Evolutionary conservation across 106 monocot species (phyloP), one percentile per base, ranked within the genome.

Genomic region (Alisma plantagoaquatica): DNA sequence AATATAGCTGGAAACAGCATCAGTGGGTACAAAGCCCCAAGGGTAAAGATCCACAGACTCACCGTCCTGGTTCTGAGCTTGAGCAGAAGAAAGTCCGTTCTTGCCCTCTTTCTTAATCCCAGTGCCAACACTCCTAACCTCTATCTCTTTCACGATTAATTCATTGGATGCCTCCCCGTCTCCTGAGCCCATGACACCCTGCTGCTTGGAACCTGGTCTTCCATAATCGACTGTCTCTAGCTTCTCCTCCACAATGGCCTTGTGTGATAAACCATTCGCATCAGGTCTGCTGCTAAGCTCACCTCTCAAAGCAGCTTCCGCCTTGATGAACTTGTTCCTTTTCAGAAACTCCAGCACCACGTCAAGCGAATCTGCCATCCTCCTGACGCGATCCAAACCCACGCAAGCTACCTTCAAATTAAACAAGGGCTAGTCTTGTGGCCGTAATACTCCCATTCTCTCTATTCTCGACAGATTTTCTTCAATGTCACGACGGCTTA

Each of bases 71-170:
- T 27, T 59, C 35, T 53, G 67, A 9, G 29, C 52, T 27, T n/a
- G n/a, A n/a, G n/a, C n/a, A n/a, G 24, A 53, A 27, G 25, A 53
- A 26, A 64, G 46, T 25, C 31, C 68, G 18, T 70, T 79, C 65
- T 75, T 83, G n/a, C 38, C 67, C 2, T 66, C 57, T 2, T 62
- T 61, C 15, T 80, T 70, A 57, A 81, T 88, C 24, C 67, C 58
- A 60, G 80, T 87, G 23, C 70, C 60, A 46, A 62, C 29, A 44
- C 63, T 73, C 16, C 80, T 81, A 10, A 75, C 69, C 43, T 84
- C 88, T 20, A 89, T 82, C 75, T 98, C 89, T 74, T 98, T 98
- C 24, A 89, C 76, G 43, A 98, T 85, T 67, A 85, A 79, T 64
- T 98, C 96, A 43, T 74, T 73, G 2, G 73, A 84, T 30, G 60